Percentiles rank a stretch among this genome's conserved stretches.
Evolutionary conservation across 2,329 filamentous ascomycete species (phyloP).

Genomic region (Davidsoniella eucalypti): DNA sequence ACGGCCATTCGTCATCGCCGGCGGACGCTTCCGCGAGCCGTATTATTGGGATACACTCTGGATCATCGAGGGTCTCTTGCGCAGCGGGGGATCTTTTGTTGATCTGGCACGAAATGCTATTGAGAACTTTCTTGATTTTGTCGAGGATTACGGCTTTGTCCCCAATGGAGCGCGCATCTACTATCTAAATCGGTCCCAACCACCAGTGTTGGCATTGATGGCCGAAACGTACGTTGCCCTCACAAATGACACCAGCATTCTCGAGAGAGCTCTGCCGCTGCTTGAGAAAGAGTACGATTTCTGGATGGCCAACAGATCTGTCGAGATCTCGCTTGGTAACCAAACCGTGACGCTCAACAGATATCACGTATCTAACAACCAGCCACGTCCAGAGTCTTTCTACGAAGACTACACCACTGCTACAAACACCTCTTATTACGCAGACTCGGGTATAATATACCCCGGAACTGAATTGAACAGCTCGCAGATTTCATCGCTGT

Average conservation of each 20-base stretch:
- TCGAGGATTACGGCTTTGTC: conserved; percentile 48
- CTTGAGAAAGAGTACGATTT: conserved; percentile 48
- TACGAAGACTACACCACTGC: conserved; percentile 48
- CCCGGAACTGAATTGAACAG: conserved; percentile 35
- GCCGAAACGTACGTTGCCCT: conserved; percentile 46
- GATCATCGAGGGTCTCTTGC: conserved; percentile 49
- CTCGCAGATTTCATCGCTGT: conserved; percentile 34
- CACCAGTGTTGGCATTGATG: conserved; percentile 50
- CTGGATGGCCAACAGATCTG: conserved; percentile 43
- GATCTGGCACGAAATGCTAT: conserved; percentile 49
- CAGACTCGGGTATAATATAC: conserved; percentile 40
- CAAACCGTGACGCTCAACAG: conserved; percentile 37
- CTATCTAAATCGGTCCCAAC: conserved; percentile 53
- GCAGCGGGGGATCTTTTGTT: conserved; percentile 46
- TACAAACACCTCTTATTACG: conserved; percentile 48
- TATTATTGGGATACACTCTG: conserved; percentile 60
- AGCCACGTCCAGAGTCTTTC: conserved; percentile 51
- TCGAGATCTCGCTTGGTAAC: conserved; percentile 30
- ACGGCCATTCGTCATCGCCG: conserved; percentile 52
- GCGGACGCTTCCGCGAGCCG: conserved; percentile 52
- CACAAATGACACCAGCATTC: conserved; percentile 41
- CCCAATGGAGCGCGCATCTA: conserved; percentile 53
- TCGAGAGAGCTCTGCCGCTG: conserved; percentile 43
- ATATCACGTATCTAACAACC: conserved; percentile 45
- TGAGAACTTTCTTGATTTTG: conserved; percentile 52